Percentiles rank a stretch among this genome's conserved stretches.
These are phyloP conservation scores for Beauveria brongniartii DNA, from an alignment of 2,329 filamentous ascomycete genomes.

Conservation along the genomic window DNA sequence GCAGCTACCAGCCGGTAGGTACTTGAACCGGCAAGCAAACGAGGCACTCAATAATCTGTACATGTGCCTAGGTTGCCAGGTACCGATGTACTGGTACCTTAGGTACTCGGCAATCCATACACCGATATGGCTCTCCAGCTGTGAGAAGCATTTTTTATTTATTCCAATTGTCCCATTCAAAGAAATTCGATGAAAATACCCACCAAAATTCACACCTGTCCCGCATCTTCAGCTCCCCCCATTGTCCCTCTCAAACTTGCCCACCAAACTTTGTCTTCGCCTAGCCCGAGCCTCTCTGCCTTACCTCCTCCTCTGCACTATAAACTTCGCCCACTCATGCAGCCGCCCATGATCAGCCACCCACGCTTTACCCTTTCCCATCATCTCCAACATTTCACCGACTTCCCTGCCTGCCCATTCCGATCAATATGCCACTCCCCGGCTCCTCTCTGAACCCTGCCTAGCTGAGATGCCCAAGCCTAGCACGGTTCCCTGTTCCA, in stretches of 20 bases:
- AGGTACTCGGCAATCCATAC: no score
- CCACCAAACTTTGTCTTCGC: slow-evolving; percentile 2
- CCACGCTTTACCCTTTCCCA: background rate
- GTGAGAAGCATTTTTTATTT: no score
- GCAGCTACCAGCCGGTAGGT: no score
- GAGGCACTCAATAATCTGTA: no score
- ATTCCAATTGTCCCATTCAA: no score
- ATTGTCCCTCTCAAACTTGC: background rate
- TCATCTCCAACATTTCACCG: background rate
- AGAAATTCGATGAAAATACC: no score
- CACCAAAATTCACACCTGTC: no score
- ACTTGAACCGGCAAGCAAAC: no score
- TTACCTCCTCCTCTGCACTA: background rate
- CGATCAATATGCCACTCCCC: background rate
- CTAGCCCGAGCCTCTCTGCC: background rate
- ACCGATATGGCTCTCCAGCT: no score
- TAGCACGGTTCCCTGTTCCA: background rate
- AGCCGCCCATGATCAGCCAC: background rate
- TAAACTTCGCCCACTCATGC: background rate
- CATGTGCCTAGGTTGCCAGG: no score
- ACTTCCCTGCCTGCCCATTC: background rate
- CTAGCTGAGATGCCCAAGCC: slow-evolving; percentile 6
- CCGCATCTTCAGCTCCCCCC: background rate
- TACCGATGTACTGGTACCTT: no score
- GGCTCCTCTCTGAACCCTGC: background rate